phyloP scores from a whole-genome alignment of 129 eudicot species.

The Artemisia tridentata region DNA sequence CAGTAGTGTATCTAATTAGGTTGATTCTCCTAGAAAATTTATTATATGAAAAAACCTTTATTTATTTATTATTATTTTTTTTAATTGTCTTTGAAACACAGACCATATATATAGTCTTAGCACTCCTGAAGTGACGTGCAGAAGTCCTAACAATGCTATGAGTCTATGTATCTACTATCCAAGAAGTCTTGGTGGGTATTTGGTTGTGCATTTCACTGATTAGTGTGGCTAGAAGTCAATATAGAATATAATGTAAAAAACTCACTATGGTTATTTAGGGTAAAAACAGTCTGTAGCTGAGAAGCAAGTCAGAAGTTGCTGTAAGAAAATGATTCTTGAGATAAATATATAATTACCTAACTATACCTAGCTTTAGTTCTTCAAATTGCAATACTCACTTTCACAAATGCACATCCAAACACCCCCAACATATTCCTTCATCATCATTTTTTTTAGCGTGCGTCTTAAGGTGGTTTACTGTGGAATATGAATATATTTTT shows the following conservation, averaged over 20 bases:
- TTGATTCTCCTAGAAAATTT: too few species aligned
- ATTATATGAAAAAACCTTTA: too few species aligned
- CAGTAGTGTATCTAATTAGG: too few species aligned
- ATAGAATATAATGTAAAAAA: too few species aligned
- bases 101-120: not conserved
- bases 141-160: not conserved
- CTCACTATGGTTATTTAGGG: not conserved
- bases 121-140: too few species aligned
- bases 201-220: too few species aligned
- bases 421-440: not conserved
- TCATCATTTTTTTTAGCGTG: not conserved
- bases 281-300: not conserved
- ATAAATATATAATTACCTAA: not conserved
- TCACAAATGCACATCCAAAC: not conserved
- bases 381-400: not conserved
- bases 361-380: slow-evolving; percentile 10
- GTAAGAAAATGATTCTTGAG: not conserved
- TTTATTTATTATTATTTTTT: too few species aligned
- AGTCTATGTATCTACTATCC: too few species aligned
- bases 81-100: too few species aligned
- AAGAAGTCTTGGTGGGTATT: too few species aligned
- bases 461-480: not conserved
- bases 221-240: too few species aligned
- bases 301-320: not conserved
- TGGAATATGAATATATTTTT: not conserved